phyloP scores from a whole-genome alignment of 1,284 basidiomycete genomes.

The Lignosus rhinocerotis region DNA sequence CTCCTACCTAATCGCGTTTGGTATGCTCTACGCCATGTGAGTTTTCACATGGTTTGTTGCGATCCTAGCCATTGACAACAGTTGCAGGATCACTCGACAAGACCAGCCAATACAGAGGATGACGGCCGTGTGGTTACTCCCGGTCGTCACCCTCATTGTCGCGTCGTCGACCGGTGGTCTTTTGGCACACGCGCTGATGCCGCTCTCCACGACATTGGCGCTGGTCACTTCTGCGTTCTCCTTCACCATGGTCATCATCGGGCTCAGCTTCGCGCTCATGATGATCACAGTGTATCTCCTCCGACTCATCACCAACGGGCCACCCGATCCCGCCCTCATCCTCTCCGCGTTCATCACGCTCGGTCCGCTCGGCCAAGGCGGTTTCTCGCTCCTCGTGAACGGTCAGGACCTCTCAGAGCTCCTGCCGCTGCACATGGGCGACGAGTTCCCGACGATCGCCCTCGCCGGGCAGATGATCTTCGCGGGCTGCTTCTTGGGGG shows the following conservation, averaged over 20 bases:
- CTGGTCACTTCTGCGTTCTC: slow-evolving; percentile 51
- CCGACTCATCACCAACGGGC: slow-evolving; percentile 42
- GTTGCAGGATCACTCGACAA: slow-evolving; percentile 52
- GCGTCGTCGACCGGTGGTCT: slow-evolving; percentile 58
- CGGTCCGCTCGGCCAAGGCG: slow-evolving; percentile 44
- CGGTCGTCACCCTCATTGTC: slow-evolving; percentile 63
- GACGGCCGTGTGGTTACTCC: slow-evolving; percentile 58
- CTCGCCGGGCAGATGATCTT: slow-evolving; percentile 40
- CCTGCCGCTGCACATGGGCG: slow-evolving; percentile 38
- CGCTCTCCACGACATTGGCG: slow-evolving; percentile 44
- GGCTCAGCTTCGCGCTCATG: slow-evolving; percentile 50
- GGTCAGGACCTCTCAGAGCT: slow-evolving; percentile 44
- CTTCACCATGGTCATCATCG: slow-evolving; percentile 52
- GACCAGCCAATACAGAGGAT: slow-evolving; percentile 47
- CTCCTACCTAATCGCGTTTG: slow-evolving; percentile 52
- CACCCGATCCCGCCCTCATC: slow-evolving; percentile 40
- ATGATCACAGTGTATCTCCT: slow-evolving; percentile 46
- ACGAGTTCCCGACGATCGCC: slow-evolving; percentile 33
- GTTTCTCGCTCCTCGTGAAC: slow-evolving; percentile 56
- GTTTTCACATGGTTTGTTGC: slow-evolving; percentile 19
- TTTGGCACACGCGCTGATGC: slow-evolving; percentile 44
- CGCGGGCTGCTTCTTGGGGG: slow-evolving; percentile 41
- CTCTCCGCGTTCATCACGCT: slow-evolving; percentile 50
- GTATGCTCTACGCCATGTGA: slow-evolving; percentile 56
- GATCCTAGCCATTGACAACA: neutral